These are phyloP conservation scores for Claviceps quebecensis DNA, from an alignment of 2,329 filamentous ascomycete genomes.

Conservation along the genomic window DNA sequence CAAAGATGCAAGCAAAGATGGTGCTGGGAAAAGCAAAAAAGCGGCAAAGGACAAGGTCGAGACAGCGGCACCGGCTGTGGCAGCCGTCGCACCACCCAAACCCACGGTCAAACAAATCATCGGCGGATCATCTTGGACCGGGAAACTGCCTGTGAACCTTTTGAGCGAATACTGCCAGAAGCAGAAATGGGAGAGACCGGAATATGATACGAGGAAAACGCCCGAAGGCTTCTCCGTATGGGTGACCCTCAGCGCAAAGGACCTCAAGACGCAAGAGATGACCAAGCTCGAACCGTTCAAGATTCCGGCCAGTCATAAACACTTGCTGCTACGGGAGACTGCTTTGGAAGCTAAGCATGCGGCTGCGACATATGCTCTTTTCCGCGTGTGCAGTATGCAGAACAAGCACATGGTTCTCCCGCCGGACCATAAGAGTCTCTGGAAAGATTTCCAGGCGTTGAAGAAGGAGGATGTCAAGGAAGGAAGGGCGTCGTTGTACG, in stretches of 20 bases:
- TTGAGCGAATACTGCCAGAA: constrained; percentile 91
- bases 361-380: constrained; percentile 81
- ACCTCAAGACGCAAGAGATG: constrained; percentile 70
- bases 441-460: constrained; percentile 78
- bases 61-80: constrained; percentile 18
- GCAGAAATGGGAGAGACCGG: constrained; percentile 87
- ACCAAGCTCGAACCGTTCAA: constrained; percentile 68
- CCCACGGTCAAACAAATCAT: constrained; percentile 68
- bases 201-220: constrained; percentile 70
- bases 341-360: constrained; percentile 87
- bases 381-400: constrained; percentile 85
- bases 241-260: constrained; percentile 61
- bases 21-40: constrained; percentile 29
- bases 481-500: constrained; percentile 78
- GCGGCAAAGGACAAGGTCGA: constrained; percentile 20
- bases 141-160: constrained; percentile 87
- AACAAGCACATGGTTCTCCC: constrained; percentile 92
- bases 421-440: constrained; percentile 75
- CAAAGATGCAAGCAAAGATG: constrained; percentile 43
- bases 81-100: constrained; percentile 34
- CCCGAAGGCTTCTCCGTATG: constrained; percentile 64
- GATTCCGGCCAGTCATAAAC: constrained; percentile 61
- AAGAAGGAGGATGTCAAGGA: constrained; percentile 71
- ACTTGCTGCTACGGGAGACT: constrained; percentile 61
- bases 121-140: constrained; percentile 91